phyloP scores from a whole-genome alignment of 768 basidiomycete genomes.

The button mushroom (Agaricus bisporus) region DNA sequence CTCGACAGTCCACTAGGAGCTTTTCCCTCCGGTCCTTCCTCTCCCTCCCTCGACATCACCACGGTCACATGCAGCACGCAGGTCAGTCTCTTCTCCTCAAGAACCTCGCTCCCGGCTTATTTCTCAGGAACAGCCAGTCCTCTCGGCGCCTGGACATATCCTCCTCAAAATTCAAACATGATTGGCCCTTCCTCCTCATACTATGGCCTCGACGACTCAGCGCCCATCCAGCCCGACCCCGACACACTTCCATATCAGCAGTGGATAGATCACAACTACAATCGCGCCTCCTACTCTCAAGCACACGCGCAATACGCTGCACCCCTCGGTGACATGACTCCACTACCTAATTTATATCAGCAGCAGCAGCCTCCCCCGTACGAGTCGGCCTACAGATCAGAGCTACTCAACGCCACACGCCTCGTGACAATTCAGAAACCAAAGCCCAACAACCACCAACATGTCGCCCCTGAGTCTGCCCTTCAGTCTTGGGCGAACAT shows the following conservation, averaged over 20 bases:
- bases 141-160: no score
- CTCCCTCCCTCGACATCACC: no score
- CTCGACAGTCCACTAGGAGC: no score
- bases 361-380: background rate
- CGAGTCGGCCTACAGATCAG: background rate
- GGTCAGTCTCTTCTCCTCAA: slow-evolving; percentile 17
- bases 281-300: slow-evolving; percentile 11
- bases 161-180: slow-evolving; percentile 28
- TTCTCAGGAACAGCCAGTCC: no score
- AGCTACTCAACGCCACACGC: slow-evolving; percentile 10
- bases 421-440: slow-evolving; percentile 9
- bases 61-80: slow-evolving; percentile 1
- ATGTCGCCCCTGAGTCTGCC: slow-evolving; percentile 19
- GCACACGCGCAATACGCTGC: slow-evolving; percentile 15
- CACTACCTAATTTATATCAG: slow-evolving; percentile 13
- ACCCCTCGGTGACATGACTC: slow-evolving; percentile 18
- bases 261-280: slow-evolving; percentile 27
- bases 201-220: slow-evolving; percentile 41
- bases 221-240: slow-evolving; percentile 18
- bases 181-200: slow-evolving; percentile 49
- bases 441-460: slow-evolving; percentile 16
- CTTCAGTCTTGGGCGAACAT: slow-evolving; percentile 22
- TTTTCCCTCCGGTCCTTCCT: no score
- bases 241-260: slow-evolving; percentile 36
- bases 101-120: no score